Conservation (phyloP, 2,329 filamentous ascomycete genomes). For the Cercospora berteroae region DNA sequence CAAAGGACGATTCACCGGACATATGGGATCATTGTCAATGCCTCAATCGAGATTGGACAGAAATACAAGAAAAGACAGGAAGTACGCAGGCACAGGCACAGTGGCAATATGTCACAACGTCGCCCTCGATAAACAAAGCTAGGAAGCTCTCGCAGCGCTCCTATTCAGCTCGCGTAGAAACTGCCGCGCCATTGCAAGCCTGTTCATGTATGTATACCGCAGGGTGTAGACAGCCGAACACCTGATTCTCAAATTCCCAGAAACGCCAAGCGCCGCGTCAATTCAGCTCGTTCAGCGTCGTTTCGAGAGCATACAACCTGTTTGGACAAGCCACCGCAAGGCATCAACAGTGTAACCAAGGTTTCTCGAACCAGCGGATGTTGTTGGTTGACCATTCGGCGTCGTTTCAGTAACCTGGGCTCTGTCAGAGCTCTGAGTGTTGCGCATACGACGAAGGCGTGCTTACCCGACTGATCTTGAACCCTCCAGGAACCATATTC, state of each 20-base stretch:
- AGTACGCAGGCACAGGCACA: neutral
- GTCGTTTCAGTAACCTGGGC: neutral
- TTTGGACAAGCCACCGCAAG: neutral
- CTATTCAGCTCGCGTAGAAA: neutral
- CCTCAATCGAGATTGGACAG: neutral
- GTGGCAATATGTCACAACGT: neutral
- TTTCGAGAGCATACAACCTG: neutral
- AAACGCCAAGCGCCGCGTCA: neutral
- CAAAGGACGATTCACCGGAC: neutral
- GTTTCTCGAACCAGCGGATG: neutral
- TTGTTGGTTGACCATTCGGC: neutral
- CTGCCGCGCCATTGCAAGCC: neutral
- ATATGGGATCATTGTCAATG: neutral
- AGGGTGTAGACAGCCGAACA: neutral
- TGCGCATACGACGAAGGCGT: neutral
- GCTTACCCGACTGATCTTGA: slow-evolving; percentile 22
- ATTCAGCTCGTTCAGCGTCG: neutral
- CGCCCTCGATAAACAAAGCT: neutral
- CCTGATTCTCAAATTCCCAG: neutral
- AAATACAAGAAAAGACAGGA: neutral
- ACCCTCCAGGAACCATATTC: slow-evolving; percentile 22
- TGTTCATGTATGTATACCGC: neutral
- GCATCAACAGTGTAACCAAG: neutral
- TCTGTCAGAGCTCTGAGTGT: slow-evolving; percentile 5
- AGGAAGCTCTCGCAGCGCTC: neutral